Base-by-base conservation (phyloP, 139 green algal species). In the Dunaliella sp. region DNA sequence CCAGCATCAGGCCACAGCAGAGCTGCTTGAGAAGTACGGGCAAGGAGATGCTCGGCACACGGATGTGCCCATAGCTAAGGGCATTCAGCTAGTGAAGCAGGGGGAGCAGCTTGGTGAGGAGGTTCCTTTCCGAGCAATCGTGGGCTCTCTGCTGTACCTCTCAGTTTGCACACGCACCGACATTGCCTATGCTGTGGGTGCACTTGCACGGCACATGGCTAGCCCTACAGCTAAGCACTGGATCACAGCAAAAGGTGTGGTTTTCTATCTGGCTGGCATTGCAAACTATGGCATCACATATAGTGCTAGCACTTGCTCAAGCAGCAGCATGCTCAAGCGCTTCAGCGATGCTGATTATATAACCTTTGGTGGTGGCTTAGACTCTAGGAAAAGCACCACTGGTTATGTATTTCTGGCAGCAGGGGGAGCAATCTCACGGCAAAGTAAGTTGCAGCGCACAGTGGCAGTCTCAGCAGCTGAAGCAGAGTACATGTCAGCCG, bases 281-380 rank as follows among this genome's bases (percentile, higher is more conserved):
- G 36, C 12, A 36, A 37, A 92, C 1, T 28, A 80, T 31, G 88
- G 91, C 59, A 65, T 65, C 7, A 65, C 48, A 65, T 65, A 26
- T 16, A 65, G 48, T 26, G 48, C n/a, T n/a, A n/a, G n/a, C n/a
- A n/a, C n/a, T n/a, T n/a, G n/a, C n/a, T n/a, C n/a, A n/a, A n/a
- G n/a, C n/a, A n/a, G n/a, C n/a, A n/a, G n/a, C n/a, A n/a, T n/a
- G n/a, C 16, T 65, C 48, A 65, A 65, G 48, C 7, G 7, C 7
- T 94, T 87, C 76, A 88, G 74, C 82, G 91, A 94, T 80, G 77
- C 91, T 33, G 86, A 92, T 77, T 92, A 88, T 86, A n/a, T n/a
- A n/a, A n/a, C n/a, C n/a, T n/a, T n/a, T n/a, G 89, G 86, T 2
- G 87, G 87, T 31, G 84, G 90, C 28, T 0, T 87, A 0, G 84